These are phyloP conservation scores for Smallanthus sonchifolius DNA, from an alignment of 129 eudicot species.

Conservation along the genomic window DNA sequence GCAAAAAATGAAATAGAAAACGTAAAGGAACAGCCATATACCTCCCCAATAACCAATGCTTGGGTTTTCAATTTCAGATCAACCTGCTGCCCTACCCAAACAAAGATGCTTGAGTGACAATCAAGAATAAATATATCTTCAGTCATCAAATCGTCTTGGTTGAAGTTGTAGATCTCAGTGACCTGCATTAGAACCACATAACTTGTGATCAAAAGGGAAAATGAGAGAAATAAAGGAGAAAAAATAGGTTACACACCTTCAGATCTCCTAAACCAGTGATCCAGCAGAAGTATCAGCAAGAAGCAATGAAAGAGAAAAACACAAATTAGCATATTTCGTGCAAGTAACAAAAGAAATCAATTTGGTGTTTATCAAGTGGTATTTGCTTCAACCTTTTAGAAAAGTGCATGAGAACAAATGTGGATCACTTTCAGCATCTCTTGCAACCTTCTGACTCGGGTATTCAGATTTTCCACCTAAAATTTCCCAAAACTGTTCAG, in stretches of 20 bases:
- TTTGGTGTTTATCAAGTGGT: neutral
- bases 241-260: constrained; percentile 44
- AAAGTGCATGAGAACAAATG: constrained; percentile 84
- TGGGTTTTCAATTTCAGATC: constrained; percentile 57
- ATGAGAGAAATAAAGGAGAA: neutral
- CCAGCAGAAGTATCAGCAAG: constrained; percentile 30
- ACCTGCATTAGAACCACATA: constrained; percentile 45
- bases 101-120: constrained; percentile 79
- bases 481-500: constrained; percentile 84
- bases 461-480: constrained; percentile 88
- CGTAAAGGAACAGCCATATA: constrained; percentile 14
- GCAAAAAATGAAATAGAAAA: neutral
- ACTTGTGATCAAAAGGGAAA: neutral
- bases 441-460: constrained; percentile 66
- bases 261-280: constrained; percentile 70
- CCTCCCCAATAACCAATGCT: constrained; percentile 80
- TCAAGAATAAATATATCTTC: constrained; percentile 86
- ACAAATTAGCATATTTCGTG: constrained; percentile 20
- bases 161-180: constrained; percentile 74
- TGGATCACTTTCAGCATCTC: constrained; percentile 80
- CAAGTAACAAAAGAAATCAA: constrained; percentile 6
- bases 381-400: constrained; percentile 45
- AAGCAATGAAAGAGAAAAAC: constrained; percentile 21
- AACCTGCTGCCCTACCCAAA: constrained; percentile 89
- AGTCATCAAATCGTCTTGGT: constrained; percentile 91